Evolutionary conservation across 202 grass and related monocot species (phyloP), one percentile per base, ranked within the genome.

Genomic region (Setaria viridis): DNA sequence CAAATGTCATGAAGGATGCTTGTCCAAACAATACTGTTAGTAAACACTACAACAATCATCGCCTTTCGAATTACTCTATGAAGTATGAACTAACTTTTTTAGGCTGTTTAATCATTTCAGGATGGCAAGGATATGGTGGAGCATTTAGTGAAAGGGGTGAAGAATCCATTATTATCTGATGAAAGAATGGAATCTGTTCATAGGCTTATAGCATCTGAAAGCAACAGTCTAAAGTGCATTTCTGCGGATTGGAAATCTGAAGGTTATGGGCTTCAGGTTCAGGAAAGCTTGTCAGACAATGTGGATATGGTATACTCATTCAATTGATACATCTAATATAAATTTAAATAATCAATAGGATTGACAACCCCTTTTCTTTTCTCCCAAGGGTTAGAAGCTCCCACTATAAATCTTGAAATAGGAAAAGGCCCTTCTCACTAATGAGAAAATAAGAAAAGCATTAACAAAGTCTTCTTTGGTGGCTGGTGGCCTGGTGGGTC

Each of bases 11-110:
- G 30, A 89, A 81, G 53, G 80, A 85, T 57, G 17, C 73, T 78
- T 79, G 21, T 33, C n/a, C 9, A 5, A 87, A 83, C 37, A 73
- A 74, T 83, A 46, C 30, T 82, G 91, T 97, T 85, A 94, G 88
- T 60, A 62, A 47, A 48, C 41, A 82, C 57, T 43, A 5, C 34
- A 29, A 35, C 14, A 73, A 54, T 9, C 34, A 70, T 70, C 14
- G 2, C 19, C 6, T 86, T 65, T 80, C 11, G 8, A 19, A 46
- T 55, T 34, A 82, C 50, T 55, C 1, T 46, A 46, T 46, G 43
- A 77, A 41, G 39, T 42, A 54, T 35, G 69, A 70, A 78, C 13
- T 87, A 47, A 20, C 56, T 45, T 87, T 71, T 57, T 77, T 33
- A 85, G 41, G 37, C 7, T 9, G 6, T 20, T 62, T 70, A 35